phyloP scores from a whole-genome alignment of 345 rosid species.

The Turritis glabra region DNA sequence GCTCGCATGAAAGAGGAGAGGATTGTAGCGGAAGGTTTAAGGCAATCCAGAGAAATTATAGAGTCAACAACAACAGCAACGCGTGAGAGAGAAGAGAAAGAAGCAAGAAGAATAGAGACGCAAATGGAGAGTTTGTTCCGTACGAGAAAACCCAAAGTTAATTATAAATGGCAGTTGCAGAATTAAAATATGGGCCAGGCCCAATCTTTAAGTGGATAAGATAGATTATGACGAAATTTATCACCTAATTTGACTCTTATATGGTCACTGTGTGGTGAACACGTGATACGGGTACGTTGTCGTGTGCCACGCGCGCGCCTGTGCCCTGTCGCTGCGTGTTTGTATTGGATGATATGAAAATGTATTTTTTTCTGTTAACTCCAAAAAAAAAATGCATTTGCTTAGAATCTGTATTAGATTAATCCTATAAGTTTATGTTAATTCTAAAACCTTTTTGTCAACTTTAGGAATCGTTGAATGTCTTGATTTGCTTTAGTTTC shows the following conservation, averaged over 20 bases:
- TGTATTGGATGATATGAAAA: not conserved
- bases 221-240: conserved; percentile 20
- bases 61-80: conserved; percentile 39
- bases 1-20: conserved; percentile 7
- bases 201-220: conserved; percentile 30
- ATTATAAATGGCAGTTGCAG: conserved; percentile 24
- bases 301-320: conserved; percentile 20
- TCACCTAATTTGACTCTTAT: conserved; percentile 1
- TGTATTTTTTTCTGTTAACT: not conserved
- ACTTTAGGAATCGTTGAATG: not conserved
- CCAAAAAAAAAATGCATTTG: not conserved
- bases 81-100: conserved; percentile 20
- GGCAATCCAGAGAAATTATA: conserved; percentile 22
- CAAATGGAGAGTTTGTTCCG: conserved; percentile 26
- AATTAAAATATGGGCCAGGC: conserved; percentile 33
- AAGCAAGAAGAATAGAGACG: conserved; percentile 10
- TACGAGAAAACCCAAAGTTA: conserved; percentile 28
- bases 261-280: not conserved
- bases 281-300: conserved; percentile 16
- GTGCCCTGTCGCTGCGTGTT: conserved; percentile 2
- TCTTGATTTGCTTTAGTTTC: no score
- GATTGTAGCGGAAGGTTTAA: conserved; percentile 34
- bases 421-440: not conserved
- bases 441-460: no score
- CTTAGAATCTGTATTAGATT: not conserved